phyloP scores from a whole-genome alignment of 2,329 filamentous ascomycete genomes.

The Didymella segeticola region DNA sequence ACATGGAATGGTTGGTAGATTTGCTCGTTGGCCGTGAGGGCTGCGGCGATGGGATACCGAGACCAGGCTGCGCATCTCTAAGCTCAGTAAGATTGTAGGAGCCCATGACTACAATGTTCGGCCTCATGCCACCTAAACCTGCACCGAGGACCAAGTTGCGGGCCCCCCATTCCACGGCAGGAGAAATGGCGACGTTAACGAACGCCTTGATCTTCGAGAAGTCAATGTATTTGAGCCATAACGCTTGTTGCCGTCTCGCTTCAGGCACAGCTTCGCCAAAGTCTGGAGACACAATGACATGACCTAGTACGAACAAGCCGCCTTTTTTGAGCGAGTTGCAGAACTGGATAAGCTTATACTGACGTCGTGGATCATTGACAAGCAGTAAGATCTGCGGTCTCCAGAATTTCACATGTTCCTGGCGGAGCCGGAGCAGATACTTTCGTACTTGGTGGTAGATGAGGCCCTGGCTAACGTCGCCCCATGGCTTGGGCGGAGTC shows the following conservation, averaged over 20 bases:
- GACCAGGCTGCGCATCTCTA: constrained; percentile 63
- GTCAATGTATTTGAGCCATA: constrained; percentile 88
- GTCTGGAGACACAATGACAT: constrained; percentile 85
- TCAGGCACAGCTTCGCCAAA: constrained; percentile 81
- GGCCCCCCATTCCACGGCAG: constrained; percentile 82
- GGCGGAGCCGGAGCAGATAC: constrained; percentile 80
- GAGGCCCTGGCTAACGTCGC: constrained; percentile 85
- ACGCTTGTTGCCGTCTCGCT: constrained; percentile 78
- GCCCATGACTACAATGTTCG: constrained; percentile 83
- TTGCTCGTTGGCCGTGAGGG: constrained; percentile 45
- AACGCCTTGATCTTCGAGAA: constrained; percentile 88
- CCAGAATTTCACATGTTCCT: constrained; percentile 95
- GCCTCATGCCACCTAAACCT: constrained; percentile 85
- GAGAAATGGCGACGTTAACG: constrained; percentile 84
- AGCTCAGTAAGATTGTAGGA: constrained; percentile 83
- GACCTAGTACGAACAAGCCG: constrained; percentile 81
- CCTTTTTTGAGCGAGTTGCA: constrained; percentile 93
- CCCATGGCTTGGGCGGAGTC: constrained; percentile 86
- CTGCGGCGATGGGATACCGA: constrained; percentile 62
- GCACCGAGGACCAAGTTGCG: constrained; percentile 82
- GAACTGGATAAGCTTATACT: constrained; percentile 85
- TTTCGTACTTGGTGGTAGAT: constrained; percentile 91
- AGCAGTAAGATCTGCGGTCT: constrained; percentile 85
- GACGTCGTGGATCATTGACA: constrained; percentile 80
- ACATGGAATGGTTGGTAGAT: constrained; percentile 32